These are phyloP conservation scores for Colletotrichum tofieldiae DNA, from an alignment of 2,329 filamentous ascomycete genomes.

Conservation along the genomic window DNA sequence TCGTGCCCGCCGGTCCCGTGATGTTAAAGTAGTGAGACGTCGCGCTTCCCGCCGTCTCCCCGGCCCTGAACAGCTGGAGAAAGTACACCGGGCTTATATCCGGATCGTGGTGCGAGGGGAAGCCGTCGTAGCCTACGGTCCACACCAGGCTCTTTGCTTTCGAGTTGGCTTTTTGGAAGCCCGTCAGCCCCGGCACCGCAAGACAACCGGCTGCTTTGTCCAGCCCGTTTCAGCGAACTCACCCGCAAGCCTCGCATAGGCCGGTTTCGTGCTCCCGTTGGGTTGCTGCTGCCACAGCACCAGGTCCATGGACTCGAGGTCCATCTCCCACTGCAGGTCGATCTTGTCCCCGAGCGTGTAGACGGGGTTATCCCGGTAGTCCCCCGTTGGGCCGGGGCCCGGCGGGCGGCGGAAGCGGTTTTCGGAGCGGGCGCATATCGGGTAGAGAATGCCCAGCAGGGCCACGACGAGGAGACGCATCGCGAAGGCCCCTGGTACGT, in stretches of 20 bases:
- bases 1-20: background rate
- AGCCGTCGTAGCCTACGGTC: constrained; percentile 1
- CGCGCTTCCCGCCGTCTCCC: background rate
- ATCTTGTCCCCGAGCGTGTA: constrained; percentile 46
- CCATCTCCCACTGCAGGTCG: constrained; percentile 47
- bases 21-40: constrained; percentile 26
- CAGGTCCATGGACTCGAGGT: constrained; percentile 22
- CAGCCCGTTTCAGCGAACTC: background rate
- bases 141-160: background rate
- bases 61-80: background rate
- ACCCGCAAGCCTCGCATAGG: background rate
- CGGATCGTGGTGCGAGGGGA: background rate
- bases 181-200: background rate
- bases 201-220: too few relatives aligned
- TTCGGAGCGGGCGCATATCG: constrained; percentile 3
- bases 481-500: background rate
- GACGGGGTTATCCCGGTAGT: constrained; percentile 47
- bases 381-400: background rate
- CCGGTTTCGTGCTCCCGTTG: background rate
- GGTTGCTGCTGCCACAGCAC: constrained; percentile 9
- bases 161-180: background rate
- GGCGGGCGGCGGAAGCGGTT: constrained; percentile 14
- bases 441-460: background rate
- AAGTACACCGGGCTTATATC: constrained; percentile 13
- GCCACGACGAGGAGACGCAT: background rate